A percentile compares a stretch with the other conserved stretches of the same genome.
Conservation (phyloP, 2,329 filamentous ascomycete species). For the Dryadomyces quercivorus region DNA sequence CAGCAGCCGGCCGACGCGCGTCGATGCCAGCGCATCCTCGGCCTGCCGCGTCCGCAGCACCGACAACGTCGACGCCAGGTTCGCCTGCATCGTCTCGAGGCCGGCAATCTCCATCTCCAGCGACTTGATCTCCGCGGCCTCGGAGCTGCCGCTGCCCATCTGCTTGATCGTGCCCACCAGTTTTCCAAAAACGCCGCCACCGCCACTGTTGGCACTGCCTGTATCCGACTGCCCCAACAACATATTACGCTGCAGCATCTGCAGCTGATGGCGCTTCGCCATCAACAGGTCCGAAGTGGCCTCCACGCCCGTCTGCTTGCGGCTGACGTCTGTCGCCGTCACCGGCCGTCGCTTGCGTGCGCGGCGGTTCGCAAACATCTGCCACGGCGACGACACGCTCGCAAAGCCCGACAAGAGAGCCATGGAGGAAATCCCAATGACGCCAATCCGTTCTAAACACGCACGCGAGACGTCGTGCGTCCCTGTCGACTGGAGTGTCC, state of each 20-base stretch:
- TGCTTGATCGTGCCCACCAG: slow-evolving; percentile 48
- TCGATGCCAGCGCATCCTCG: slow-evolving; percentile 54
- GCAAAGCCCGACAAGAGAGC: slow-evolving; percentile 80
- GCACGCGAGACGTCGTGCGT: slow-evolving; percentile 30
- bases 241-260: slow-evolving; percentile 54
- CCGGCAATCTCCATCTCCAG: slow-evolving; percentile 68
- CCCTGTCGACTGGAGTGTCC: background rate
- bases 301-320: slow-evolving; percentile 68
- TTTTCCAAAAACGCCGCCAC: slow-evolving; percentile 54
- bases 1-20: slow-evolving; percentile 51
- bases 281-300: slow-evolving; percentile 69
- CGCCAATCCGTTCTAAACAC: slow-evolving; percentile 59
- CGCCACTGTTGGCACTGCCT: background rate
- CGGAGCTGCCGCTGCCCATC: slow-evolving; percentile 42
- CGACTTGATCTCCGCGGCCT: slow-evolving; percentile 47
- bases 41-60: slow-evolving; percentile 51
- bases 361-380: slow-evolving; percentile 56
- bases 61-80: slow-evolving; percentile 52
- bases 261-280: slow-evolving; percentile 60
- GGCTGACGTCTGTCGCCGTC: slow-evolving; percentile 60
- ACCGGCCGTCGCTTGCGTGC: slow-evolving; percentile 39
- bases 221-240: slow-evolving; percentile 10
- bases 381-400: slow-evolving; percentile 78
- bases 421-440: slow-evolving; percentile 80
- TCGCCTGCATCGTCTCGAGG: slow-evolving; percentile 66